Base-by-base conservation (phyloP, 768 basidiomycete genomes). In the Punctularia strigosozonata region DNA sequence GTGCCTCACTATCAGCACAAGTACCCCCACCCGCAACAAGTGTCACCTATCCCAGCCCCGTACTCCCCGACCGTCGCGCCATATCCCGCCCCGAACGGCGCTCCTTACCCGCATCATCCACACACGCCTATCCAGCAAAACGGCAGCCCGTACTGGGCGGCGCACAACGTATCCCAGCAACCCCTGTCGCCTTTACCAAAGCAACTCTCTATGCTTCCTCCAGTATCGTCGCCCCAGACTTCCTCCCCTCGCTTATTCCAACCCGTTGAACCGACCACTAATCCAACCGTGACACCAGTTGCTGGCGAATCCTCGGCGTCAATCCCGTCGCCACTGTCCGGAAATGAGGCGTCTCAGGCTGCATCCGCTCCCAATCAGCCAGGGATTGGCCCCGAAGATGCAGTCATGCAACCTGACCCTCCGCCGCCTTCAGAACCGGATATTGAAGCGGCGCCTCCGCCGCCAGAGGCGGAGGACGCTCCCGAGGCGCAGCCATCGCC, bases 161-260 rank as follows among this genome's bases (percentile, higher is more conserved):
- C 28, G 28, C 10, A 30, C 15, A 15, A 15, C 28, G 28, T 30
- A 15, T 10, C 10, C 10, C 28, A 30, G 28, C 15, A 30, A 21
- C 64, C 61, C 22, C 53, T 73, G 19, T 79, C 77, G 1, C 75
- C 76, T 2, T 49, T 77, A 19, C 78, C 78, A 42, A 79, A 78
- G 59, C 78, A 79, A 42, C 62, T 77, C 2, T 68, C 72, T 6
- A 73, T 73, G 63, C 64, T 68, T 13, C 55, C 56, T 18, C 55
- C 50, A 20, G 43, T 52, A 33, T 50, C 46, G 28, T 45, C 46
- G 15, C 42, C 51, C 13, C 43, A 45, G 18, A 17, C 42, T 3
- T 19, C 41, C 4, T 30, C 40, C 6, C 38, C 41, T 15, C 34
- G 33, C 42, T n/a, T 40, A 43, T 24, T 40, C 46, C 4, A 42